phyloP scores from a whole-genome alignment of 768 basidiomycete species.

The Pulveroboletus frians region DNA sequence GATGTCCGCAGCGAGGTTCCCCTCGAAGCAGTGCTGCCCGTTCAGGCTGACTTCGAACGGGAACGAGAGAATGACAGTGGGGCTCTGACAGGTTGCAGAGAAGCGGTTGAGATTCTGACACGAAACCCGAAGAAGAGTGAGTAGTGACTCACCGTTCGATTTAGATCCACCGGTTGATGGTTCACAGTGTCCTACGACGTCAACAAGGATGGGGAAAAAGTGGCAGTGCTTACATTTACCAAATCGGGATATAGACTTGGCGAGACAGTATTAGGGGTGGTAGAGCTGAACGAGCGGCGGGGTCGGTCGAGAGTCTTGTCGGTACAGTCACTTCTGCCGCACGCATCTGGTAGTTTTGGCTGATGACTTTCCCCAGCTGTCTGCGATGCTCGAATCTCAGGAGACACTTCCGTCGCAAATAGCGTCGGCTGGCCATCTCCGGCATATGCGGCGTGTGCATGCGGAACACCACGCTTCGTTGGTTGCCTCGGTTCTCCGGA shows the following conservation, averaged over 20 bases:
- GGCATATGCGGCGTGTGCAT: slow-evolving; percentile 67
- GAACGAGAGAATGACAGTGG: slow-evolving; percentile 42
- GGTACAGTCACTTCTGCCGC: slow-evolving; percentile 39
- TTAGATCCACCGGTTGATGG: neutral
- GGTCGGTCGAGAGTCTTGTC: slow-evolving; percentile 75
- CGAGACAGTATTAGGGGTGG: slow-evolving; percentile 85
- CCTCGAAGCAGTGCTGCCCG: slow-evolving; percentile 21
- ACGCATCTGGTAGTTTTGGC: neutral
- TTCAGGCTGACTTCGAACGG: slow-evolving; percentile 23
- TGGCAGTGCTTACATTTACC: slow-evolving; percentile 87
- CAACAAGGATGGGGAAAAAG: slow-evolving; percentile 84
- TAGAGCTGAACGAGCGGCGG: slow-evolving; percentile 76
- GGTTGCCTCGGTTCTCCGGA: slow-evolving; percentile 63
- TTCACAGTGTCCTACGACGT: slow-evolving; percentile 86
- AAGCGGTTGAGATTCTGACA: slow-evolving; percentile 89
- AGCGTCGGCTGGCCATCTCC: slow-evolving; percentile 41
- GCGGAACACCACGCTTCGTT: slow-evolving; percentile 83
- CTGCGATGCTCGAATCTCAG: slow-evolving; percentile 84
- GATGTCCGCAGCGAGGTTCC: slow-evolving; percentile 26
- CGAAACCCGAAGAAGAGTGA: slow-evolving; percentile 84
- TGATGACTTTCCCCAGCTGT: slow-evolving; percentile 49
- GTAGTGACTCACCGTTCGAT: slow-evolving; percentile 13
- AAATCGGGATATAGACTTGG: slow-evolving; percentile 90
- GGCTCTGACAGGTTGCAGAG: slow-evolving; percentile 54
- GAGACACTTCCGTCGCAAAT: slow-evolving; percentile 71